These are phyloP conservation scores for Achlya hypogyna DNA, from an alignment of 352 stramenopile genomes.

Conservation along the genomic window DNA sequence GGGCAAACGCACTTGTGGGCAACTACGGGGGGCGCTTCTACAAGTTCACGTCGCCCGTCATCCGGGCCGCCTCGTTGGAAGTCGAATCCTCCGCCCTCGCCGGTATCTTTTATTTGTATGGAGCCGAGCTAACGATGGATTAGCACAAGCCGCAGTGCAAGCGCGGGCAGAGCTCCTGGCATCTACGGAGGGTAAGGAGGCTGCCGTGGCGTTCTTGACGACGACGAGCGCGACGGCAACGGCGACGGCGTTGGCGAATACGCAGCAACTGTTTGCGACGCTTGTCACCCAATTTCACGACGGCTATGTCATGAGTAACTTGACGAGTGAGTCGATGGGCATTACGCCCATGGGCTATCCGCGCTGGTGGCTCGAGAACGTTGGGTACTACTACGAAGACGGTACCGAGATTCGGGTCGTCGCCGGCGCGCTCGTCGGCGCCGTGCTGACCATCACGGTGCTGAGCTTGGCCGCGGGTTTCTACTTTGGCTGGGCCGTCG, in stretches of 20 bases:
- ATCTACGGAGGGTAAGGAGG: conserved; percentile 30
- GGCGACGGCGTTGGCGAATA: conserved; percentile 38
- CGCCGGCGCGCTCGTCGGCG: background rate
- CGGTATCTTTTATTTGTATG: background rate
- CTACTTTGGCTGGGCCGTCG: background rate
- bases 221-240: conserved; percentile 39
- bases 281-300: conserved; percentile 73
- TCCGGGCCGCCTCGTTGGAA: conserved; percentile 44
- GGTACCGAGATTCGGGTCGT: background rate
- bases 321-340: conserved; percentile 30
- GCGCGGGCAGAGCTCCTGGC: conserved; percentile 23
- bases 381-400: conserved; percentile 53
- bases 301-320: conserved; percentile 54
- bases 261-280: conserved; percentile 45
- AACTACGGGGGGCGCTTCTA: conserved; percentile 78
- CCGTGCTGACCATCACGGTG: background rate
- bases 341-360: conserved; percentile 57
- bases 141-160: conserved; percentile 33
- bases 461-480: background rate
- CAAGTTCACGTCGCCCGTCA: conserved; percentile 45
- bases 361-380: conserved; percentile 70
- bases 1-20: conserved; percentile 66
- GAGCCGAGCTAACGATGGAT: conserved; percentile 20
- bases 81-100: conserved; percentile 27
- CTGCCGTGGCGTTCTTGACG: conserved; percentile 44